Evolutionary conservation across 345 rosid genomes (phyloP), one percentile per base, ranked within the genome.

Genomic region (Bruguiera gymnorhiza): DNA sequence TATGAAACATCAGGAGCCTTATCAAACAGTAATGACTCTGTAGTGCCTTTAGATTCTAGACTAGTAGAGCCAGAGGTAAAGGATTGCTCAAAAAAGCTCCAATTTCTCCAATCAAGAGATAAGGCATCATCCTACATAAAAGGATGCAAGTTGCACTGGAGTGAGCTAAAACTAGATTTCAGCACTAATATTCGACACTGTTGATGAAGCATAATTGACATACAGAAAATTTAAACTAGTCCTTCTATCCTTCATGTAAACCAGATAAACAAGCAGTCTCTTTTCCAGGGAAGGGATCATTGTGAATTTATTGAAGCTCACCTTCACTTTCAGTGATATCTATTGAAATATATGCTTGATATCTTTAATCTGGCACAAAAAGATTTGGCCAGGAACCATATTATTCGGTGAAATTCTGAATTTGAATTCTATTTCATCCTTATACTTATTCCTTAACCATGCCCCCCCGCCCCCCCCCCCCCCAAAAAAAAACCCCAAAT

Each of bases 81-180:
- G 32, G 69, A 34, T 73, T 84, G 67, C 73, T 82, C 90, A 48
- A 53, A 53, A 82, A 92, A 84, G 16, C 67, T 73, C 97, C 93
- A 90, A 62, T 81, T 75, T 69, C 75, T 85, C 99, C 99, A 95
- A 81, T 92, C 94, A 81, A 87, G 72, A 73, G 79, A 34, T 69
- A 27, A 69, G 61, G 54, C 72, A 67, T 72, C 82, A 73, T 86
- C 90, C 84, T 88, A 78, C 74, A 76, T 36, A 68, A 34, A 70
- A 75, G 31, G 11, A 64, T 36, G 60, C 58, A 59, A 75, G 54
- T 27, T 67, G 65, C 56, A 60, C 6, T 66, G 8, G 21, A 63
- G 23, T 18, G 68, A 68, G 68, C 36, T n/a, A 43, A 18, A 53
- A 56, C 39, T 50, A 56, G 21, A 63, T 27, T 62, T 32, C 62